Base-by-base conservation (phyloP, 805 yeast genomes). In the Nakazawaea anatomiae region DNA sequence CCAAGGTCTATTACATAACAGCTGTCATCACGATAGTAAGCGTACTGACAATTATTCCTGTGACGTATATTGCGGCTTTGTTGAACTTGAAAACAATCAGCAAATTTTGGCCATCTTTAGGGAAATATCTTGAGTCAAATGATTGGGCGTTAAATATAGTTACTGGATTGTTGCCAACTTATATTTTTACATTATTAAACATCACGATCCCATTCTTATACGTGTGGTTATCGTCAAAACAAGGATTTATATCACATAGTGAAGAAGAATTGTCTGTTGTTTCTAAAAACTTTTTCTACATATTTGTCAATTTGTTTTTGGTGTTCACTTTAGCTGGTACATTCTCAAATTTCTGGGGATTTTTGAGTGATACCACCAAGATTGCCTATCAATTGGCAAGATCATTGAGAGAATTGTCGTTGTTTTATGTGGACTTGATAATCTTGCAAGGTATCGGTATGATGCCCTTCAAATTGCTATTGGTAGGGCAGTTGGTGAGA, bases 221-320 rank as follows among this genome's bases (percentile, higher is more conserved):
- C 62, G 89, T 87, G 44, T 88, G 87, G 79, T 70, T 92, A 46
- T 85, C 97, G 0, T 73, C 82, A 3, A 75, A 79, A 46, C 99
- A 92, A 70, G 98, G 98, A 0, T 88, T 81, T 59, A 83, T 95
- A 0, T 89, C 97, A 5, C 85, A 87, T 59, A 91, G 96, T 39
- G 98, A 94, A 57, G 96, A 88, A 57, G 98, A 94, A 64, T 69
- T 90, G 14, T 86, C 96, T 0, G 80, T 90, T 28, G 95, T 92
- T 2, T 83, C 94, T 30, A 92, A 92, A 68, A 94, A 94, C 71
- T 92, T 91, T 69, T 91, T 79, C 59, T 81, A 76, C 64, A 77
- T 79, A 30, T 81, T 81, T 57, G 79, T 81, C 66, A 80, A 80
- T 58, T 71, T 81, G 67, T 81, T 81, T 54, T 68, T 80, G 60